Percentiles rank a stretch among this genome's conserved stretches.
Conservation (phyloP, 352 stramenopile species). For the Globisporangium mamillatum region DNA sequence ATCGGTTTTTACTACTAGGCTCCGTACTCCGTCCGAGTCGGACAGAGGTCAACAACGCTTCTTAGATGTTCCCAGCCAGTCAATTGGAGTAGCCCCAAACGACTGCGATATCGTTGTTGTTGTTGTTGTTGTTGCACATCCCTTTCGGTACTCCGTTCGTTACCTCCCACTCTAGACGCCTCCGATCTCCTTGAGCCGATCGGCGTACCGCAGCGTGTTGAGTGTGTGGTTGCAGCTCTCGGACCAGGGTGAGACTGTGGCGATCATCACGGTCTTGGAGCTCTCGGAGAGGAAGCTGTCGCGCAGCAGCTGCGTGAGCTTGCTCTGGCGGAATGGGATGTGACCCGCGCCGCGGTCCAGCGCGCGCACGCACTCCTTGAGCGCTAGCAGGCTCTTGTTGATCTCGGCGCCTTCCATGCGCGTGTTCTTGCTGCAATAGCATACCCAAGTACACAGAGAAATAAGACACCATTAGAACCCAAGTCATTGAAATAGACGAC, state of each 20-base stretch:
- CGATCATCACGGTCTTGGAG: slow-evolving; percentile 94
- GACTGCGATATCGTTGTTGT: neutral
- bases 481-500: neutral
- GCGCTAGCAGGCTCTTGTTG: slow-evolving; percentile 95
- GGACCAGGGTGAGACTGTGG: slow-evolving; percentile 91
- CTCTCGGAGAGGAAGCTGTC: slow-evolving; percentile 91
- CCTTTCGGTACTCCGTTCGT: neutral
- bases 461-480: neutral
- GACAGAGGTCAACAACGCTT: neutral
- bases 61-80: neutral
- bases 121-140: no score
- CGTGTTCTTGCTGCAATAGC: slow-evolving; percentile 63
- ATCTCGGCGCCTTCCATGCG: slow-evolving; percentile 96
- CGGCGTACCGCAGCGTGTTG: slow-evolving; percentile 96
- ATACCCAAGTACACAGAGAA: slow-evolving; percentile 3
- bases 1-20: no score
- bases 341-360: slow-evolving; percentile 84
- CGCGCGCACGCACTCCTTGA: slow-evolving; percentile 97
- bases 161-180: neutral
- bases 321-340: slow-evolving; percentile 94
- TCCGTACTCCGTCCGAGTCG: no score
- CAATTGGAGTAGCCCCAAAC: neutral
- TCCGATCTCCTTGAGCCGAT: slow-evolving; percentile 92
- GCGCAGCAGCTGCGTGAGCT: slow-evolving; percentile 93
- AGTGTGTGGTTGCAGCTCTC: slow-evolving; percentile 94